Evolutionary conservation across 805 yeast species (phyloP).

Genomic region (Clavispora phyllophila): DNA sequence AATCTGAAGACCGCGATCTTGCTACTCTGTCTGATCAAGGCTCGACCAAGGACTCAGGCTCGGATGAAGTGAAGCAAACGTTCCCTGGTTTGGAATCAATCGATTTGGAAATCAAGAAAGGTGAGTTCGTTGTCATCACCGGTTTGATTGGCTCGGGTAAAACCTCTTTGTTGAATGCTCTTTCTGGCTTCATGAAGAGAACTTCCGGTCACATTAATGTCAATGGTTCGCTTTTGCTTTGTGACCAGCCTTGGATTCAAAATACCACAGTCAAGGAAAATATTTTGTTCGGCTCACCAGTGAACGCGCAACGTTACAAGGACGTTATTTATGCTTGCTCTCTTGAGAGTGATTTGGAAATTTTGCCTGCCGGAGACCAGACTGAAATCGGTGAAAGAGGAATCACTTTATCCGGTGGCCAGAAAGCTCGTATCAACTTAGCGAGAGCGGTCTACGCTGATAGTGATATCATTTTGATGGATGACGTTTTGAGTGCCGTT

Average conservation of each 20-base stretch:
- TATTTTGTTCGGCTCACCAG: conserved; percentile 61
- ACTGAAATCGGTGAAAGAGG: conserved; percentile 87
- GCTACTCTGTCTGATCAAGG: conserved; percentile 1
- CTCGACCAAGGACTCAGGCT: neutral
- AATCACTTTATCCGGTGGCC: conserved; percentile 84
- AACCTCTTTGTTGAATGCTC: conserved; percentile 63
- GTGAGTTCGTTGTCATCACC: conserved; percentile 71
- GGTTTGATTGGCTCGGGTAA: conserved; percentile 85
- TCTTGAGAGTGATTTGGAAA: conserved; percentile 56
- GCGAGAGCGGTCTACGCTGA: conserved; percentile 77
- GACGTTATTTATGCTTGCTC: conserved; percentile 62
- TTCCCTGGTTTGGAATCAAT: conserved; percentile 47
- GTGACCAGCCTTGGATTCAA: conserved; percentile 81
- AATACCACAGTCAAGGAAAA: conserved; percentile 75
- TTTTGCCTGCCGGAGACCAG: conserved; percentile 67
- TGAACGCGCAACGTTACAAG: conserved; percentile 46
- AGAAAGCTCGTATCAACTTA: conserved; percentile 73
- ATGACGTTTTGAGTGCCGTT: conserved; percentile 80
- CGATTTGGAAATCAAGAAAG: conserved; percentile 48
- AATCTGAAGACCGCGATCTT: neutral
- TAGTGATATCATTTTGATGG: conserved; percentile 62
- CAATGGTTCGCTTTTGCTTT: conserved; percentile 47
- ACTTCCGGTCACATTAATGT: conserved; percentile 46
- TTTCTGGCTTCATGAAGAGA: conserved; percentile 67
- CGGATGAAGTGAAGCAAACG: conserved; percentile 19